Percentiles rank a stretch among this genome's conserved stretches.
Evolutionary conservation across 2,329 filamentous ascomycete genomes (phyloP).

Genomic region (Stemphylium lycopersici): DNA sequence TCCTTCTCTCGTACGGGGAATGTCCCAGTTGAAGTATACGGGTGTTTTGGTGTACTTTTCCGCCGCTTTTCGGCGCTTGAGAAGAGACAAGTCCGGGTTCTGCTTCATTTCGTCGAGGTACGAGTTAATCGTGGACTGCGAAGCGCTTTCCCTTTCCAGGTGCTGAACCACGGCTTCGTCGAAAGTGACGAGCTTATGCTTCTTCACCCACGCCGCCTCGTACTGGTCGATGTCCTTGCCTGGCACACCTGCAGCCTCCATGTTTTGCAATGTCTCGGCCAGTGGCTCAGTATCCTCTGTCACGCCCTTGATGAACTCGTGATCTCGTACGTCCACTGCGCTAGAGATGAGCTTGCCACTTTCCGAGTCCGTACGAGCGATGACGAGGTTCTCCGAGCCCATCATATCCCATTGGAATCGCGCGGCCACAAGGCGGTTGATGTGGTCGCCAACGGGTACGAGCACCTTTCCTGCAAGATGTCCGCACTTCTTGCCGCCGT

Average conservation of each 20-base stretch:
- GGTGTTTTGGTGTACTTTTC: slow-evolving; percentile 68
- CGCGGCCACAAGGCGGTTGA: slow-evolving; percentile 89
- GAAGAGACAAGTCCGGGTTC: slow-evolving; percentile 77
- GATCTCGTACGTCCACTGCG: slow-evolving; percentile 90
- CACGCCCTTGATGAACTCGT: slow-evolving; percentile 94
- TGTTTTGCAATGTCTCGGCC: slow-evolving; percentile 85
- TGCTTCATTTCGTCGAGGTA: slow-evolving; percentile 69
- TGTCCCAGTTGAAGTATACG: slow-evolving; percentile 87
- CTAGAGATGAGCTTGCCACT: slow-evolving; percentile 89
- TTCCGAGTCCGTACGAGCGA: slow-evolving; percentile 94
- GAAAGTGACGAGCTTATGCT: slow-evolving; percentile 83
- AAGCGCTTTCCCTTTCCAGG: slow-evolving; percentile 69
- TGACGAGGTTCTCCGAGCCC: slow-evolving; percentile 92
- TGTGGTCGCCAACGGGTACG: slow-evolving; percentile 92
- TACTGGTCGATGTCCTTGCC: slow-evolving; percentile 83
- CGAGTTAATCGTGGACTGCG: slow-evolving; percentile 67
- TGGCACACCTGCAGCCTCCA: slow-evolving; percentile 80
- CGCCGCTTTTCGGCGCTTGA: slow-evolving; percentile 76
- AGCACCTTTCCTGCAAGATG: slow-evolving; percentile 96
- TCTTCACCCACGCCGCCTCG: slow-evolving; percentile 87
- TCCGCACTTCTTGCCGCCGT: slow-evolving; percentile 98
- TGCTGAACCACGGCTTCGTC: slow-evolving; percentile 87
- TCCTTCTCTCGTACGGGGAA: slow-evolving; percentile 90
- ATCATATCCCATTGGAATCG: slow-evolving; percentile 99
- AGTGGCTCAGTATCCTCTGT: slow-evolving; percentile 79